Conservation (phyloP, 495 filamentous ascomycete species). For the Aspergillus indologenus region DNA sequence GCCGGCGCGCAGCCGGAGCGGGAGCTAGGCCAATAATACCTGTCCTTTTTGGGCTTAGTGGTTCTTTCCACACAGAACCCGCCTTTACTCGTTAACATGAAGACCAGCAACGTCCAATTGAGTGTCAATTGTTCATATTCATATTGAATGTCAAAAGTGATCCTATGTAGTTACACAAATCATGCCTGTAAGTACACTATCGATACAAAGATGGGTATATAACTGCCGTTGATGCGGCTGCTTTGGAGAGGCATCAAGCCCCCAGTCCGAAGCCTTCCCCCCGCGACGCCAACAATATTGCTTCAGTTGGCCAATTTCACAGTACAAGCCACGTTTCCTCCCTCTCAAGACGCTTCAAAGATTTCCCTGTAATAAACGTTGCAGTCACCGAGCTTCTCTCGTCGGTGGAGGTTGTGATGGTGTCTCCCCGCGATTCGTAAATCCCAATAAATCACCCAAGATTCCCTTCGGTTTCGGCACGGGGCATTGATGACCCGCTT, state of each 20-base stretch:
- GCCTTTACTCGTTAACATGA: no score
- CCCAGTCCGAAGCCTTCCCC: neutral
- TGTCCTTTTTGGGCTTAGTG: constrained; percentile 25
- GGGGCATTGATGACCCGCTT: constrained; percentile 59
- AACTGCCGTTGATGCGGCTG: constrained; percentile 8
- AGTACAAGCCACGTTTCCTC: neutral
- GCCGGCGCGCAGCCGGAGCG: neutral
- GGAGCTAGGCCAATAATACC: constrained; percentile 19
- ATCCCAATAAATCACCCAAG: constrained; percentile 71
- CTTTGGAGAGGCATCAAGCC: neutral
- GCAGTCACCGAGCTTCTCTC: constrained; percentile 8
- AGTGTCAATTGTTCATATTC: no score
- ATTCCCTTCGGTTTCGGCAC: constrained; percentile 79
- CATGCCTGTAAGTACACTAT: constrained; percentile 14
- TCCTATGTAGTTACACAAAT: constrained; percentile 6
- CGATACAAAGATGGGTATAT: constrained; percentile 28
- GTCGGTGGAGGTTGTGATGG: neutral
- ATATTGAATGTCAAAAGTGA: constrained; percentile 5
- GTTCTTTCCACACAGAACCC: neutral
- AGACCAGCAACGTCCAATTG: no score
- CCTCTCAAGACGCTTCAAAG: neutral
- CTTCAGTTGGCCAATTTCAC: constrained; percentile 1
- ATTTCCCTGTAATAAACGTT: constrained; percentile 1
- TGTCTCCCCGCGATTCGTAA: constrained; percentile 28
- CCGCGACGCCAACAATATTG: neutral